These are phyloP conservation scores for Leishmania tropica DNA, from an alignment of 208 protist genomes.

Conservation along the genomic window DNA sequence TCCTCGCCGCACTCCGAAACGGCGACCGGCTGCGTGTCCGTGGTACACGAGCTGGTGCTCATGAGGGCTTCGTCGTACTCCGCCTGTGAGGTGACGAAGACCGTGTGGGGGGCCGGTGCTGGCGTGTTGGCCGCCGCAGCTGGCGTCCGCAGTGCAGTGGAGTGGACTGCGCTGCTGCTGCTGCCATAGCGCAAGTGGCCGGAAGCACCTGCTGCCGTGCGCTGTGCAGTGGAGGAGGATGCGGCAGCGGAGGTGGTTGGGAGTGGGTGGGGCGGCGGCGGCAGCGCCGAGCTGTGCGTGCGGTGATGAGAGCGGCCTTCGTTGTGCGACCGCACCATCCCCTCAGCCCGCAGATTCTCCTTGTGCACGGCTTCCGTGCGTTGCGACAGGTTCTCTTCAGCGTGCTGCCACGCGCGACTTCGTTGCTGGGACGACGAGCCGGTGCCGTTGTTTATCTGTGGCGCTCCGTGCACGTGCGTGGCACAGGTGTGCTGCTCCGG, in stretches of 20 bases:
- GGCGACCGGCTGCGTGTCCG: conserved; percentile 48
- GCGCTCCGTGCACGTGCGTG: background rate
- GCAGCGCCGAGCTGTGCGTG: background rate
- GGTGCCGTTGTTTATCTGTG: background rate
- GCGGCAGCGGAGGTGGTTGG: background rate
- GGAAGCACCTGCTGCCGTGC: too few species aligned
- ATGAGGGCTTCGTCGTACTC: background rate
- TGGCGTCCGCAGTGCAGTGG: background rate
- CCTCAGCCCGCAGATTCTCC: background rate
- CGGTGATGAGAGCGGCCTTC: background rate
- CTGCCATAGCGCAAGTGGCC: too few species aligned
- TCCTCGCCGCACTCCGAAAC: conserved; percentile 43
- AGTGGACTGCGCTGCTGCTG: too few species aligned
- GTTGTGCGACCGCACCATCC: background rate
- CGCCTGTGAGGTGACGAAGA: background rate
- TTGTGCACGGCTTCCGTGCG: background rate
- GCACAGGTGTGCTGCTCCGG: conserved; percentile 6
- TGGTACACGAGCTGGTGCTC: conserved; percentile 25
- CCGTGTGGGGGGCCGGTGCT: background rate
- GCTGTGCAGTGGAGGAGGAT: background rate
- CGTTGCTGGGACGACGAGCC: background rate
- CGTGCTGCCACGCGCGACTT: background rate
- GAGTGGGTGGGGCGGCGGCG: background rate
- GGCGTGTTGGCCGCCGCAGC: background rate
- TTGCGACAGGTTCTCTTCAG: background rate